Conservation (phyloP, 441 rosid genomes). For the Gossypium gossypioides region DNA sequence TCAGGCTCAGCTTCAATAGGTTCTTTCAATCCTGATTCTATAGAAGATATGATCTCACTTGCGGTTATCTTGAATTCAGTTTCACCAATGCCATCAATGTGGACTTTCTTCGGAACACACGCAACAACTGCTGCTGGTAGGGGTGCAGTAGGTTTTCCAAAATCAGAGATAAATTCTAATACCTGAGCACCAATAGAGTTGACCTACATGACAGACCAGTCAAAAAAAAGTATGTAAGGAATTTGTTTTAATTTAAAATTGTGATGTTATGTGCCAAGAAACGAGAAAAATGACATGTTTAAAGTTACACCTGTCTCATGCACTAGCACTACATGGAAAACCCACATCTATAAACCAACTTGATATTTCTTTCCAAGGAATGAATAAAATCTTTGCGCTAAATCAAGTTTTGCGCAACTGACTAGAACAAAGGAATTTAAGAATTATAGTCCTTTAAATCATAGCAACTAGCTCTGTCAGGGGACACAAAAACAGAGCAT, state of each 20-base stretch:
- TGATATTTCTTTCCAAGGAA: not conserved
- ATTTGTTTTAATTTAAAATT: not conserved
- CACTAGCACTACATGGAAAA: not conserved
- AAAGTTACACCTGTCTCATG: conserved; percentile 1
- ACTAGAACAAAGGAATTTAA: not conserved
- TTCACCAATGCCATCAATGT: conserved; percentile 76
- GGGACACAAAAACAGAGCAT: not conserved
- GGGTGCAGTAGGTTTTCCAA: conserved; percentile 86
- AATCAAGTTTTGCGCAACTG: not conserved
- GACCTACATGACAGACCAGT: conserved; percentile 43
- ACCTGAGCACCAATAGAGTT: conserved; percentile 88
- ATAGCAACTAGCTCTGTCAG: not conserved
- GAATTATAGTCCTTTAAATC: not conserved
- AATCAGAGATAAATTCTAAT: conserved; percentile 84
- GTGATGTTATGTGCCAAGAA: not conserved
- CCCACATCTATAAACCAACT: not conserved
- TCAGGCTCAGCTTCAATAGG: conserved; percentile 98
- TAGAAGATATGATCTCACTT: conserved; percentile 60
- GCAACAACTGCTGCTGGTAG: conserved; percentile 97
- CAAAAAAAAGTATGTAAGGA: not conserved
- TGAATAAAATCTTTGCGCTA: not conserved
- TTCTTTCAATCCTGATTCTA: conserved; percentile 67
- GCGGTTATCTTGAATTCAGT: conserved; percentile 73
- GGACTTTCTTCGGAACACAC: conserved; percentile 85
- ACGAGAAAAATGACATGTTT: not conserved